Evolutionary conservation across 805 yeast genomes (phyloP).

Genomic region (Torulaspora microellipsoides): DNA sequence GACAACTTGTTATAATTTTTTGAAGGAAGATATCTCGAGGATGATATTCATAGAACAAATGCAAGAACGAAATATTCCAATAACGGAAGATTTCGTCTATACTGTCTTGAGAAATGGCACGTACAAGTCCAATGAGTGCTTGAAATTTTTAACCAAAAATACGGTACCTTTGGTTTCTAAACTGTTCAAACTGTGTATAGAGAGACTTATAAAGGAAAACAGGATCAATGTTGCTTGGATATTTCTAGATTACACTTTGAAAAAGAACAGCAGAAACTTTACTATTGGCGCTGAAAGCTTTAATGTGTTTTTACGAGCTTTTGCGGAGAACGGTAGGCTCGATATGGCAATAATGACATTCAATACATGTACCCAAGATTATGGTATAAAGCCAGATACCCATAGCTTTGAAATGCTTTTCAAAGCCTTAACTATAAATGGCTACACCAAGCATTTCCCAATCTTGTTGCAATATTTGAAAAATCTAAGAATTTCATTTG

Average conservation of each 20-base stretch:
- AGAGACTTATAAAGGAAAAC: constrained; percentile 26
- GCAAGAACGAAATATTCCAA: constrained; percentile 30
- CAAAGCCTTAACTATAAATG: constrained; percentile 35
- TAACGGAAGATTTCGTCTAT: constrained; percentile 27
- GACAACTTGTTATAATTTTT: constrained; percentile 33
- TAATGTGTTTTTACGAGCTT: constrained; percentile 31
- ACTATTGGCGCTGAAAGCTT: constrained; percentile 20
- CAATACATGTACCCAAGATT: constrained; percentile 30
- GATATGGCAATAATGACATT: constrained; percentile 35
- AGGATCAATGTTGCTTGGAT: constrained; percentile 32
- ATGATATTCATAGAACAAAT: constrained; percentile 33
- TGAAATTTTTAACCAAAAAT: constrained; percentile 24
- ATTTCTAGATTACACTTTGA: constrained; percentile 19
- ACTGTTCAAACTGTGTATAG: constrained; percentile 26
- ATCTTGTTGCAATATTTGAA: constrained; percentile 26
- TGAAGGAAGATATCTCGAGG: constrained; percentile 36
- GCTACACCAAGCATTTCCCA: constrained; percentile 28
- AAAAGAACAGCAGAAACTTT: constrained; percentile 8
- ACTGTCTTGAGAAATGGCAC: constrained; percentile 24
- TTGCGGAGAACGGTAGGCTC: constrained; percentile 34
- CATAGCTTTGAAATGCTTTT: constrained; percentile 35
- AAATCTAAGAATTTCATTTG: constrained; percentile 6
- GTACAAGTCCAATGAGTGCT: constrained; percentile 17
- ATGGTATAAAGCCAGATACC: constrained; percentile 30
- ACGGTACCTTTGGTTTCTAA: constrained; percentile 26